Base-by-base conservation (phyloP, 306 rosid genomes). In the Ormosia semicastrata region DNA sequence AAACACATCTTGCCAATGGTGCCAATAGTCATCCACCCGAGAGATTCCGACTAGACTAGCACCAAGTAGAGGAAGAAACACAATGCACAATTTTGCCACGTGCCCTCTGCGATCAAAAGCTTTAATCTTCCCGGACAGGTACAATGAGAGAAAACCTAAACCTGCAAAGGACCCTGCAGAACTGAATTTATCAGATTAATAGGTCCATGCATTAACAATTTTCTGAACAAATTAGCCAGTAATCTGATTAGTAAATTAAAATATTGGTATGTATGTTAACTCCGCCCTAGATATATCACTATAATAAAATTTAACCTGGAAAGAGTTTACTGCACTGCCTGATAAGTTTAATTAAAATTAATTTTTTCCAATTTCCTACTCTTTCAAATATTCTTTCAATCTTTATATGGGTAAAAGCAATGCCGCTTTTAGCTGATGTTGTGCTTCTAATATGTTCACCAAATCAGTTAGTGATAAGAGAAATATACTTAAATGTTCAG, bases 1-100 rank as follows among this genome's bases (percentile, higher is more conserved):
- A 60, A 95, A 93, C 8, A 95, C 98, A 77, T 95, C 98, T 85
- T 89, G 93, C 98, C 98, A 95, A 83, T 93, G 98, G 82, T 95
- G 98, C 99, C 99, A 93, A 79, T 95, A 95, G 82, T 95, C 99
- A 79, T 92, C 86, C 8, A 95, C 98, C 59, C 98, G 77, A 40
- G 99, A 93, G 77, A 95, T 76, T n/a, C 85, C 96, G 58, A 95
- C 94, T 9, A 95, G 89, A 71, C 90, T 77, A 30, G 98, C 99
- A 34, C 18, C 57, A 36, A 95, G 95, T n/a, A 95, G 75, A 68
- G 98, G 99, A 72, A 93, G 87, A 52, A 92, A 64, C 30, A 93
- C 88, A 17, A 90, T 80, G 91, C 99, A 95, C 46, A 95, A 81
- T 49, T 92, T 95, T 49, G 94, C 98, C 3, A 90, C 89, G 17